A percentile compares a stretch with the other conserved stretches of the same genome.
phyloP scores from a whole-genome alignment of 2,329 filamentous ascomycete genomes.

The Cercospora zeae-maydis region DNA sequence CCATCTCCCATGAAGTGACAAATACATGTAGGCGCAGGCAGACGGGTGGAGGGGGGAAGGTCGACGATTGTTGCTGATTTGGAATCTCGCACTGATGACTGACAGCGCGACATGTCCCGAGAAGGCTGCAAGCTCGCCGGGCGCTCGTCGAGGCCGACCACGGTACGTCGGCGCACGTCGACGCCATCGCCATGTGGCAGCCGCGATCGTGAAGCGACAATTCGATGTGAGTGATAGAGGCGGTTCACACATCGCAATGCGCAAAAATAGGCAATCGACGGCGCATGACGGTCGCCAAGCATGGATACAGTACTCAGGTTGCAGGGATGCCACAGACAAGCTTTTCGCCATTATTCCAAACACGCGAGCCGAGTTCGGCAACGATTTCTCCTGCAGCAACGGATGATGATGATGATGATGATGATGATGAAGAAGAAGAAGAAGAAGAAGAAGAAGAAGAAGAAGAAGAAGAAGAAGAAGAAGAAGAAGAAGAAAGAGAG shows the following conservation, averaged over 20 bases:
- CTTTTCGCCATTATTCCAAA: neutral
- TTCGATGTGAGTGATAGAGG: neutral
- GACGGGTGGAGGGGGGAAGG: neutral
- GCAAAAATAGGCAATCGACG: neutral
- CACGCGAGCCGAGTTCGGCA: neutral
- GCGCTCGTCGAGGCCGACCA: neutral
- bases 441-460: no score
- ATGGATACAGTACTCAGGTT: no score
- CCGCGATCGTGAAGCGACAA: neutral
- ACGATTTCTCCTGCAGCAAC: neutral
- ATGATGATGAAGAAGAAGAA: no score
- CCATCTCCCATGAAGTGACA: slow-evolving; percentile 3
- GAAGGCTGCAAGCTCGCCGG: neutral
- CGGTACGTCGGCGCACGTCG: neutral
- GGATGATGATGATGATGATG: neutral
- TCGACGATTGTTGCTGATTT: slow-evolving; percentile 11
- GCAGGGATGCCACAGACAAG: neutral
- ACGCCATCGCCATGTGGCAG: slow-evolving; percentile 2
- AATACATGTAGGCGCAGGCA: neutral
- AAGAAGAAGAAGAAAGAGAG: no score
- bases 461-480: no score
- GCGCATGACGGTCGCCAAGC: neutral
- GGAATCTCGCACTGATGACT: neutral
- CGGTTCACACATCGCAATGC: no score
- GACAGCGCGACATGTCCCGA: neutral